These are phyloP conservation scores for Fusarium sacchari DNA, from an alignment of 2,329 filamentous ascomycete species.

Conservation along the genomic window DNA sequence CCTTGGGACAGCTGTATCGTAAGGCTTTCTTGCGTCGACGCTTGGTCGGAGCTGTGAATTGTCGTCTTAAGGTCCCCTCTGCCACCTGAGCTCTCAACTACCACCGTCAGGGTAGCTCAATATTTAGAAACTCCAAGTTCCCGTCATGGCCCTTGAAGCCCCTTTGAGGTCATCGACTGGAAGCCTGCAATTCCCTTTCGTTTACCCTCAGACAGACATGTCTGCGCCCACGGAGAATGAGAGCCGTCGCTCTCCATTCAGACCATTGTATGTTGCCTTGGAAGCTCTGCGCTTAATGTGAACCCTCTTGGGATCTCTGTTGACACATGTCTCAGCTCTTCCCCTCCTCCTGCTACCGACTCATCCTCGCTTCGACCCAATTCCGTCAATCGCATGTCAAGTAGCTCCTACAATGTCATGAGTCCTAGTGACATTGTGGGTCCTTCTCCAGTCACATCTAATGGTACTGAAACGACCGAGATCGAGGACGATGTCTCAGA, in stretches of 20 bases:
- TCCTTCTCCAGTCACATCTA: slow-evolving; percentile 86
- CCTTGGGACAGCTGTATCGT: slow-evolving; percentile 19
- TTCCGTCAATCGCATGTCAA: slow-evolving; percentile 59
- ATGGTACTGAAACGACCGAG: slow-evolving; percentile 83
- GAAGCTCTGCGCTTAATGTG: not conserved
- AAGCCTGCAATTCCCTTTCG: slow-evolving; percentile 52
- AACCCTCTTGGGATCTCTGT: not conserved
- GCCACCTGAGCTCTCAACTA: slow-evolving; percentile 20
- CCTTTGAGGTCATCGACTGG: slow-evolving; percentile 71
- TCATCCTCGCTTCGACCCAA: slow-evolving; percentile 62
- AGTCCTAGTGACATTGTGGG: slow-evolving; percentile 77
- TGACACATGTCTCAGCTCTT: slow-evolving; percentile 45
- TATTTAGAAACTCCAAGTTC: slow-evolving; percentile 12
- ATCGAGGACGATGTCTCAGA: slow-evolving; percentile 81
- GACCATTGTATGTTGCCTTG: slow-evolving; percentile 59
- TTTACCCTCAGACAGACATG: slow-evolving; percentile 63
- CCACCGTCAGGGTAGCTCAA: slow-evolving; percentile 19
- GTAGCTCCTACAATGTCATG: slow-evolving; percentile 63
- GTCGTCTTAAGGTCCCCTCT: slow-evolving; percentile 14
- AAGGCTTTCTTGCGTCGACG: slow-evolving; percentile 41
- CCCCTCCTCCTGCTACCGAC: slow-evolving; percentile 52
- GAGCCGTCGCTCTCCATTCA: slow-evolving; percentile 58
- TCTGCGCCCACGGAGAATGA: slow-evolving; percentile 65
- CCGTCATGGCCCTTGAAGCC: slow-evolving; percentile 56
- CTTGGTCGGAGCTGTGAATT: slow-evolving; percentile 28